Conservation (phyloP, 306 rosid genomes). For the Gastrolobium villosum region DNA sequence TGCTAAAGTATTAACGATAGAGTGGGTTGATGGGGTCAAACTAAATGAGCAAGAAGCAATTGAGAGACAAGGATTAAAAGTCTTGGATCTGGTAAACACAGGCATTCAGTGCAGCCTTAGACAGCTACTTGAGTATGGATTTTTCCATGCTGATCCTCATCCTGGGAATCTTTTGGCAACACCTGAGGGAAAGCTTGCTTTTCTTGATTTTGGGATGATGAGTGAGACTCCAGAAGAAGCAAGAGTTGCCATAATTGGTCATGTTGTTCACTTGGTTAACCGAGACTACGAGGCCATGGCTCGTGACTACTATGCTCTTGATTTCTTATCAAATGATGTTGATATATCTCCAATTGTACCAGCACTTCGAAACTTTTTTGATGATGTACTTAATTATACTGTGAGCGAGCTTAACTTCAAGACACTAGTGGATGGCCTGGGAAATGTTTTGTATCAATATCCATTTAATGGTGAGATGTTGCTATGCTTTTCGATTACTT, state of each 20-base stretch:
- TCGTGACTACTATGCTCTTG: constrained; percentile 87
- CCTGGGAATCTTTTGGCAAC: constrained; percentile 99
- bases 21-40: constrained; percentile 96
- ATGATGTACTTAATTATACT: constrained; percentile 83
- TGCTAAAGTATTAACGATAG: constrained; percentile 86
- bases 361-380: constrained; percentile 84
- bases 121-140: constrained; percentile 94
- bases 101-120: constrained; percentile 97
- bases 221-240: constrained; percentile 99
- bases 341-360: constrained; percentile 95
- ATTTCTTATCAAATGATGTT: constrained; percentile 83
- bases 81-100: constrained; percentile 82
- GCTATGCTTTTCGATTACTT: constrained; percentile 17
- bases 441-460: constrained; percentile 88
- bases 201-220: constrained; percentile 99
- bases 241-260: constrained; percentile 88
- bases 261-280: constrained; percentile 97
- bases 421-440: constrained; percentile 94
- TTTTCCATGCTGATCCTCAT: constrained; percentile 99
- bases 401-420: constrained; percentile 97
- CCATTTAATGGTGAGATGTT: constrained; percentile 89
- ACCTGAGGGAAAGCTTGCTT: constrained; percentile 95
- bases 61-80: constrained; percentile 89
- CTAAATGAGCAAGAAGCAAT: constrained; percentile 90
- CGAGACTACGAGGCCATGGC: constrained; percentile 99